Percentiles rank a stretch among this genome's conserved stretches.
These are phyloP conservation scores for Neocucurbitaria cava DNA, from an alignment of 2,329 filamentous ascomycete genomes.

Conservation along the genomic window DNA sequence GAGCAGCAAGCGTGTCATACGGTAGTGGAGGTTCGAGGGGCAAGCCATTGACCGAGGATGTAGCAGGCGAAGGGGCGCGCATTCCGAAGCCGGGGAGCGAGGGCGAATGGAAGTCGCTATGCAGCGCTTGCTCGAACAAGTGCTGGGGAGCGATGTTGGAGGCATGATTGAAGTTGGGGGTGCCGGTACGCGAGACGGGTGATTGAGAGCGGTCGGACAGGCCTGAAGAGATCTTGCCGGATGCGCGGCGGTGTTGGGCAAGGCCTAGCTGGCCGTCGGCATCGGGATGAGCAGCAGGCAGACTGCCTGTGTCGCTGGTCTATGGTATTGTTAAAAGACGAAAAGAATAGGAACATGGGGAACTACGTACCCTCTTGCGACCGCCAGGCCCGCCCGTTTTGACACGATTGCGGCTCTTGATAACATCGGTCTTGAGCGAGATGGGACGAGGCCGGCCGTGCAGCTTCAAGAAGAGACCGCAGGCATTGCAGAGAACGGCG, in stretches of 20 bases:
- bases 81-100: conserved; percentile 53
- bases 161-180: conserved; percentile 72
- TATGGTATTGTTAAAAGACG: conserved; percentile 19
- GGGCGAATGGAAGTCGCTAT: conserved; percentile 70
- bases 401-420: conserved; percentile 98
- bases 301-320: conserved; percentile 59
- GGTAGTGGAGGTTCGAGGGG: conserved; percentile 75
- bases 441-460: conserved; percentile 93
- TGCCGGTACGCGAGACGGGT: conserved; percentile 79
- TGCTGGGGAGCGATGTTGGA: conserved; percentile 75
- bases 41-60: conserved; percentile 65
- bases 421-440: conserved; percentile 97
- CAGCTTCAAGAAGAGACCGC: conserved; percentile 95
- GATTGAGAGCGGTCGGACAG: conserved; percentile 78
- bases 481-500: conserved; percentile 97
- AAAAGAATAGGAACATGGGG: neutral
- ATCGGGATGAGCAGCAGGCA: conserved; percentile 62
- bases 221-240: conserved; percentile 75
- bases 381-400: conserved; percentile 83
- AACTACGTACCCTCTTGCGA: conserved; percentile 76
- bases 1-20: conserved; percentile 79
- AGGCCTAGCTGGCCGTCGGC: conserved; percentile 62
- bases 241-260: conserved; percentile 68
- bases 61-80: conserved; percentile 62
- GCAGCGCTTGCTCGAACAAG: conserved; percentile 78